Percentiles rank a stretch among this genome's conserved stretches.
Evolutionary conservation across 2,329 filamentous ascomycete species (phyloP).

Genomic region (Aureobasidium sp.): DNA sequence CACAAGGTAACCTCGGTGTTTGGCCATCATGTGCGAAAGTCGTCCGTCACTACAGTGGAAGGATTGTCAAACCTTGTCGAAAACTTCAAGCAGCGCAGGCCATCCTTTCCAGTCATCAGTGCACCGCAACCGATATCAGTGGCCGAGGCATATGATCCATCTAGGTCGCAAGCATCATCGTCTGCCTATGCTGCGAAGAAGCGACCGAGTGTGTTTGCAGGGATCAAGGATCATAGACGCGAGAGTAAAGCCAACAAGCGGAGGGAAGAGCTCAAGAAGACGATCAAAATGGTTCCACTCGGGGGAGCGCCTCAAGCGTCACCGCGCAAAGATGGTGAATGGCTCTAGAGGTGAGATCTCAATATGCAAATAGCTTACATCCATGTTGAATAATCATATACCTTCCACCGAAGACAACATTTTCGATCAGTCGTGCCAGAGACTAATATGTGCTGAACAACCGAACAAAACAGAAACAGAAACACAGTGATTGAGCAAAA

Average conservation of each 20-base stretch:
- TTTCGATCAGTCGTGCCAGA: neutral
- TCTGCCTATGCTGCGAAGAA: neutral
- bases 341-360: neutral
- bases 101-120: slow-evolving; percentile 1
- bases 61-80: neutral
- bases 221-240: slow-evolving; percentile 5
- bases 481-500: neutral
- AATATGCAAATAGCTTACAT: neutral
- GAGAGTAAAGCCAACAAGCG: slow-evolving; percentile 22
- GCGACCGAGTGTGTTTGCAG: neutral
- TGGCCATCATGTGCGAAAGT: neutral
- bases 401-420: neutral
- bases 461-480: neutral
- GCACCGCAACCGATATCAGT: neutral
- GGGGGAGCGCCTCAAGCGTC: neutral
- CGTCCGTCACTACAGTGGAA: neutral
- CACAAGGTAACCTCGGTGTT: neutral
- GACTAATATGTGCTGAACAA: neutral
- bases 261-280: slow-evolving; percentile 25
- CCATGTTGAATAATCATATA: neutral
- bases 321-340: neutral
- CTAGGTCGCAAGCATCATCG: neutral
- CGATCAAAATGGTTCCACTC: slow-evolving; percentile 23
- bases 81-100: neutral
- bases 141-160: neutral